Conservation (phyloP, 2,329 filamentous ascomycete species). For the Aspergillus piperis region DNA sequence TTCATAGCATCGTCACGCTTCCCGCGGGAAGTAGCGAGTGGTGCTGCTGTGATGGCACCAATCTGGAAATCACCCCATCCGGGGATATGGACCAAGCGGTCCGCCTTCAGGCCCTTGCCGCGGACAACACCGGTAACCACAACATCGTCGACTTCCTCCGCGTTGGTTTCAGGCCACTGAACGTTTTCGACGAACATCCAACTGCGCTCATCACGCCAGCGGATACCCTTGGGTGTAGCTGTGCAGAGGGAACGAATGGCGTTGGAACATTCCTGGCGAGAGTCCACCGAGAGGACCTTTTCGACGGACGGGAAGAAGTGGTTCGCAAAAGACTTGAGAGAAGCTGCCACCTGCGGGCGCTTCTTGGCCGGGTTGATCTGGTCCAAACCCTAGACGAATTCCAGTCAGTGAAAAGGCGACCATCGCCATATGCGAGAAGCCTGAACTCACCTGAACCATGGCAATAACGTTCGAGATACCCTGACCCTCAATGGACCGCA, state of each 20-base stretch:
- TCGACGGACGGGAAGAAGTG: conserved; percentile 94
- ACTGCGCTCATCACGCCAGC: conserved; percentile 91
- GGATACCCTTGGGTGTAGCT: conserved; percentile 87
- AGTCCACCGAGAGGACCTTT: conserved; percentile 86
- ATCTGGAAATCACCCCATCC: conserved; percentile 95
- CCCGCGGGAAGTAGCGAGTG: conserved; percentile 59
- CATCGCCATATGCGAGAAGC: neutral
- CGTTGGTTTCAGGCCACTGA: conserved; percentile 63
- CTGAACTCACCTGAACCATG: conserved; percentile 62
- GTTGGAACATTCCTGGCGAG: conserved; percentile 85
- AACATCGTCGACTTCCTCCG: conserved; percentile 55
- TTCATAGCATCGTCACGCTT: conserved; percentile 64
- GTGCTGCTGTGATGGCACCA: conserved; percentile 79
- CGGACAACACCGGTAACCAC: conserved; percentile 82
- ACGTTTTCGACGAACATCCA: conserved; percentile 92
- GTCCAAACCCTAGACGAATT: conserved; percentile 59
- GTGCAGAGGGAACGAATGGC: conserved; percentile 88
- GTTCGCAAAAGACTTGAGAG: conserved; percentile 86
- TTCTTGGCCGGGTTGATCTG: conserved; percentile 78
- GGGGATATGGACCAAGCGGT: conserved; percentile 85
- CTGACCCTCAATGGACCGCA: conserved; percentile 87
- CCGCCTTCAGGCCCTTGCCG: conserved; percentile 83
- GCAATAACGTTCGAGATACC: conserved; percentile 92
- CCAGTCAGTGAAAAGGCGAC: neutral
- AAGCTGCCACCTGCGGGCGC: conserved; percentile 72